Evolutionary conservation across 305 asterid species (phyloP).

Genomic region (Caryopteris hybrid): DNA sequence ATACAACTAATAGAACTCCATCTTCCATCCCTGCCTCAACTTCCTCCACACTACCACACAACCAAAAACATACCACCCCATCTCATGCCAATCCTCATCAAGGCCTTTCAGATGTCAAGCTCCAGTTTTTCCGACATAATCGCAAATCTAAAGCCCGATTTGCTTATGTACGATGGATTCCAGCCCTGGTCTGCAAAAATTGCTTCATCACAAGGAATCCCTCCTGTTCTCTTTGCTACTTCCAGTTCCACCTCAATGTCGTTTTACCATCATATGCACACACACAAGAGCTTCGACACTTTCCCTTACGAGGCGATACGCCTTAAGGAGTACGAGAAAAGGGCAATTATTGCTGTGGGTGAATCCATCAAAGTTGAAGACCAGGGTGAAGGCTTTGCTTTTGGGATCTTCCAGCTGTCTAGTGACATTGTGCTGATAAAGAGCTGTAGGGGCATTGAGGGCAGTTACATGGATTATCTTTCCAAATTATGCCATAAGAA

Average conservation of each 20-base stretch:
- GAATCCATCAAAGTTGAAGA: background rate
- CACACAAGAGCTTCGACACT: background rate
- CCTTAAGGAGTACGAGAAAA: background rate
- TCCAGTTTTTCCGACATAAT: conserved; percentile 19
- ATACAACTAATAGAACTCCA: conserved; percentile 28
- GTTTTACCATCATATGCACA: background rate
- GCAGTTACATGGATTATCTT: conserved; percentile 25
- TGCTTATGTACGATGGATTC: conserved; percentile 29
- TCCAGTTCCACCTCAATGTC: background rate
- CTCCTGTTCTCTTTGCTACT: background rate
- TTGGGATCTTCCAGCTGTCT: conserved; percentile 4
- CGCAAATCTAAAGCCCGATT: conserved; percentile 21
- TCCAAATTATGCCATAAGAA: conserved; percentile 2
- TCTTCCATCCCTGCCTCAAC: conserved; percentile 22
- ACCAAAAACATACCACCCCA: conserved; percentile 30
- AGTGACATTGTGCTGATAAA: conserved; percentile 21
- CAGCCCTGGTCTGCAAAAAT: conserved; percentile 38
- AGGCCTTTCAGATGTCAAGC: conserved; percentile 24
- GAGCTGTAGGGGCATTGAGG: conserved; percentile 23
- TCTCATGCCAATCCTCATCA: conserved; percentile 26
- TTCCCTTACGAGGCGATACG: background rate
- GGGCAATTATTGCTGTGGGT: background rate
- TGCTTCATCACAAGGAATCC: conserved; percentile 10
- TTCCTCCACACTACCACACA: conserved; percentile 34
- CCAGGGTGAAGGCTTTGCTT: background rate